Conservation (phyloP, 441 rosid genomes). For the Bocquillonia castaneifolia region DNA sequence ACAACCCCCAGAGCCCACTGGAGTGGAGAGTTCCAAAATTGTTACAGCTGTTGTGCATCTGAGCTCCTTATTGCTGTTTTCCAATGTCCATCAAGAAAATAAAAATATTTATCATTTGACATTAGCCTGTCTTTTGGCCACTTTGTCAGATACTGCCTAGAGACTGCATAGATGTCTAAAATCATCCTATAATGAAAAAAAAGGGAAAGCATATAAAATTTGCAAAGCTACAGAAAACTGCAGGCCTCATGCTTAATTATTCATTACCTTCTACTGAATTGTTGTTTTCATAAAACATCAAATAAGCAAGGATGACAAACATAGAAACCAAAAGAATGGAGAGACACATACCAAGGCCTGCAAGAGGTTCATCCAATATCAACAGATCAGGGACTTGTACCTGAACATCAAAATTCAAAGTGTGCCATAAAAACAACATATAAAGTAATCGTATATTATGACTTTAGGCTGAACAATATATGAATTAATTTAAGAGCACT, state of each 20-base stretch:
- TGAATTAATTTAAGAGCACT: constrained; percentile 21
- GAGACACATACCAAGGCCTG: constrained; percentile 78
- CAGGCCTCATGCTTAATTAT: constrained; percentile 1
- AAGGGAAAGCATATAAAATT: no score
- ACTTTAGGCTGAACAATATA: background rate
- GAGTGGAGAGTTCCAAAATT: background rate
- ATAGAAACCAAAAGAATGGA: constrained; percentile 22
- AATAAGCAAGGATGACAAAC: background rate
- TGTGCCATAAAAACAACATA: background rate
- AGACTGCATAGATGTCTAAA: background rate
- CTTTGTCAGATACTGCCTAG: background rate
- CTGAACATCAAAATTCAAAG: constrained; percentile 35
- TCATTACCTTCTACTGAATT: constrained; percentile 1
- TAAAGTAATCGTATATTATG: background rate
- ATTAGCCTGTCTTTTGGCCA: background rate
- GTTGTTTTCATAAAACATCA: background rate
- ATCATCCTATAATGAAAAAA: background rate
- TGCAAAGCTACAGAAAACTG: background rate
- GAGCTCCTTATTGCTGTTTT: background rate
- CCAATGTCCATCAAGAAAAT: background rate
- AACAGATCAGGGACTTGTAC: constrained; percentile 78
- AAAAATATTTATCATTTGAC: background rate
- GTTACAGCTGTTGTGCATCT: background rate
- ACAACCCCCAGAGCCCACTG: background rate
- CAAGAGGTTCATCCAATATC: constrained; percentile 94